Conservation (phyloP, 345 rosid species). For the Bruguiera gymnorhiza region DNA sequence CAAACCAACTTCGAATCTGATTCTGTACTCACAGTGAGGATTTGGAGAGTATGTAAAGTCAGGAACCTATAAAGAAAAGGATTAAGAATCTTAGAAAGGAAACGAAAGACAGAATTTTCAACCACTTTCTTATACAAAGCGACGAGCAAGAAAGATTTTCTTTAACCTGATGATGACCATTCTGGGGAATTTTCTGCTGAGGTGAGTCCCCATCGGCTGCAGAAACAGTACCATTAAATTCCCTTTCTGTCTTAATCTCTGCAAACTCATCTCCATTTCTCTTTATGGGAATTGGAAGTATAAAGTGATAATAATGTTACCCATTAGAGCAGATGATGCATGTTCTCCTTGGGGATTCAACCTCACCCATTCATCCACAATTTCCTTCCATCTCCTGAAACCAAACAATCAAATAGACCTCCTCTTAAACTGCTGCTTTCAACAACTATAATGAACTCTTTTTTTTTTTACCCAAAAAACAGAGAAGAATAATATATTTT, state of each 20-base stretch:
- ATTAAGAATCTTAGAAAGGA: slow-evolving; percentile 43
- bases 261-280: slow-evolving; percentile 13
- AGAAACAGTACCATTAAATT: slow-evolving; percentile 16
- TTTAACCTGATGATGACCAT: slow-evolving; percentile 76
- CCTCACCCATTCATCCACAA: slow-evolving; percentile 90
- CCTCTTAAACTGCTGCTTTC: not conserved
- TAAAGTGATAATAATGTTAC: slow-evolving; percentile 34
- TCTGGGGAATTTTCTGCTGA: slow-evolving; percentile 60
- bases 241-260: slow-evolving; percentile 11
- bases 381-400: slow-evolving; percentile 91
- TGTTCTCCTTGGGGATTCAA: slow-evolving; percentile 72
- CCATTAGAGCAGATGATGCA: slow-evolving; percentile 68
- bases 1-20: slow-evolving; percentile 37
- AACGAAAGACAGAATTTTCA: slow-evolving; percentile 17
- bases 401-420: slow-evolving; percentile 11
- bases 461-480: not conserved
- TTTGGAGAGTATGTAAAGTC: slow-evolving; percentile 64
- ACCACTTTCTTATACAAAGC: slow-evolving; percentile 24
- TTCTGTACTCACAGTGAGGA: slow-evolving; percentile 62
- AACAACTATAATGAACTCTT: not conserved
- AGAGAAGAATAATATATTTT: no score
- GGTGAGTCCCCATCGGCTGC: slow-evolving; percentile 91
- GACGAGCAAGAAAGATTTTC: slow-evolving; percentile 14
- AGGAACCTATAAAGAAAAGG: slow-evolving; percentile 50
- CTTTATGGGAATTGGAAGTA: not conserved